Percentiles rank a stretch among this genome's conserved stretches.
These are phyloP conservation scores for Aureobasidium sp. DNA, from an alignment of 2,329 filamentous ascomycete species.

Conservation along the genomic window DNA sequence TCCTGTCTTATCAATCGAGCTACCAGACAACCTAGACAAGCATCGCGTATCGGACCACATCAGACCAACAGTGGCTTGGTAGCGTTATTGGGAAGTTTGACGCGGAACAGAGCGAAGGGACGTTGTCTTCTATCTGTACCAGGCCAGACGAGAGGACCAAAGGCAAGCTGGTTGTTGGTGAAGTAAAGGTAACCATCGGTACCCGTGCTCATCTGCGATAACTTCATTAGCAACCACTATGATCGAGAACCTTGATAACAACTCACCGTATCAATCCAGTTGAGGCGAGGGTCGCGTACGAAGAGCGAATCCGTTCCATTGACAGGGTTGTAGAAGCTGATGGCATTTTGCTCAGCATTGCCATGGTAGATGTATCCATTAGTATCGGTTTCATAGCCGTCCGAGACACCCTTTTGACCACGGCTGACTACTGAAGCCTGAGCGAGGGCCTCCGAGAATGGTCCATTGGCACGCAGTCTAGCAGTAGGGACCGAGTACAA, in stretches of 20 bases:
- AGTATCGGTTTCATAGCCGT: conserved; percentile 47
- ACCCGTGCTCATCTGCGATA: conserved; percentile 20
- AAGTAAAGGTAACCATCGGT: conserved; percentile 47
- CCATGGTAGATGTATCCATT: conserved; percentile 45
- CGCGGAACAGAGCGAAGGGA: conserved; percentile 39
- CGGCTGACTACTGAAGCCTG: conserved; percentile 36
- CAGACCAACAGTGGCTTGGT: conserved; percentile 28
- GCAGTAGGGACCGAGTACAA: conserved; percentile 41
- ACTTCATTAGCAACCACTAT: neutral
- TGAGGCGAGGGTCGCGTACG: conserved; percentile 41
- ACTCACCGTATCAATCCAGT: conserved; percentile 42
- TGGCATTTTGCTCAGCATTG: conserved; percentile 44
- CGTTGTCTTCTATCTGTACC: conserved; percentile 37
- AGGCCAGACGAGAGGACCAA: conserved; percentile 31
- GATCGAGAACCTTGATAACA: neutral
- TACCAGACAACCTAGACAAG: neutral
- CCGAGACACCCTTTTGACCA: conserved; percentile 44
- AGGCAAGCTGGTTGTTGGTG: conserved; percentile 45
- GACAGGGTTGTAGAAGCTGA: conserved; percentile 40
- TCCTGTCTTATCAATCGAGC: neutral
- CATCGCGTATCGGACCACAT: neutral
- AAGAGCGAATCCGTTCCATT: conserved; percentile 39
- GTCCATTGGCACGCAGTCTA: conserved; percentile 34
- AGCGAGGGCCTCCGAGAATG: conserved; percentile 37
- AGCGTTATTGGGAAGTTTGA: conserved; percentile 35